A percentile compares a stretch with the other conserved stretches of the same genome.
These are phyloP conservation scores for Salix caprea DNA, from an alignment of 345 rosid genomes.

Conservation along the genomic window DNA sequence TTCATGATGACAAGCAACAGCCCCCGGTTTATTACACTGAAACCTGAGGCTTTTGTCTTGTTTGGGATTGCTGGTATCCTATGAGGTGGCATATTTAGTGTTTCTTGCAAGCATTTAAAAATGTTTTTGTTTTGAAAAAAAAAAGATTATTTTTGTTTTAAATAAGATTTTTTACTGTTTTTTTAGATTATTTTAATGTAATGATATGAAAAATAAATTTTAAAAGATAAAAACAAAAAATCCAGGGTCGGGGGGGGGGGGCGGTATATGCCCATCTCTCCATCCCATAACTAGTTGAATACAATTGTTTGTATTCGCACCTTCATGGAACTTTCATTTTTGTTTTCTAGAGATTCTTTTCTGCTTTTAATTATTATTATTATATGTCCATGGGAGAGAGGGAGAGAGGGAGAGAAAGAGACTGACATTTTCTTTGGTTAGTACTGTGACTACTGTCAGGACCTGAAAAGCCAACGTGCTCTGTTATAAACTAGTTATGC, in stretches of 20 bases:
- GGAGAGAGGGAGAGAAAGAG: background rate
- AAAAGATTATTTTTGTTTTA: too few species aligned
- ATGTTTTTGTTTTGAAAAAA: too few species aligned
- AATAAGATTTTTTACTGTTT: too few species aligned
- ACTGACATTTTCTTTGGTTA: slow-evolving; percentile 24
- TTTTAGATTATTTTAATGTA: too few species aligned
- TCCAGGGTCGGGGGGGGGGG: slow-evolving; percentile 1
- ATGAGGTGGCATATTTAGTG: background rate
- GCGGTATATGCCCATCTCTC: background rate
- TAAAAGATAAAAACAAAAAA: too few species aligned
- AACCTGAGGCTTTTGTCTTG: slow-evolving; percentile 37
- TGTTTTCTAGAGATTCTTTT: slow-evolving; percentile 21
- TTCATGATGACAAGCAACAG: slow-evolving; percentile 19
- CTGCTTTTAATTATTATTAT: slow-evolving; percentile 3
- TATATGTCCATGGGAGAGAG: background rate
- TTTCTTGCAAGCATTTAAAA: too few species aligned
- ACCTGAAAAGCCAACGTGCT: slow-evolving; percentile 49
- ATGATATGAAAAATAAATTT: too few species aligned
- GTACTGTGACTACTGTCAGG: slow-evolving; percentile 36
- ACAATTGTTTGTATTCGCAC: slow-evolving; percentile 9
- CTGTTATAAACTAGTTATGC: background rate
- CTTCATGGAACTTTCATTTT: slow-evolving; percentile 44
- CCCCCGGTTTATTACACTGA: slow-evolving; percentile 29
- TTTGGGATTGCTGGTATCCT: slow-evolving; percentile 33
- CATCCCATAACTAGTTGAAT: too few species aligned